Evolutionary conservation across 2,329 filamentous ascomycete genomes (phyloP).

Genomic region (Penicillium sp.): DNA sequence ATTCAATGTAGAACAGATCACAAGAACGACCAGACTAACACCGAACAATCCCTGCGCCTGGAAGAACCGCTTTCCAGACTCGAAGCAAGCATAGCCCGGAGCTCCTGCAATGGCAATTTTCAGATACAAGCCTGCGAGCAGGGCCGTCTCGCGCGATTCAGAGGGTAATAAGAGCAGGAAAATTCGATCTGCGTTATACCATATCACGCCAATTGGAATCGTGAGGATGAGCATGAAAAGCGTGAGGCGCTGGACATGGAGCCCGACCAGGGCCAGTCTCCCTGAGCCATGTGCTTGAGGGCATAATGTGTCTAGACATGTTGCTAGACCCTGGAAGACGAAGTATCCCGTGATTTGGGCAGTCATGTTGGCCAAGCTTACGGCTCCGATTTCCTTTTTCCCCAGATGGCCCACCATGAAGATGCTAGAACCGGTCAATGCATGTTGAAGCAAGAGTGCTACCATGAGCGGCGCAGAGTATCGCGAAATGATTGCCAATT

Average conservation of each 20-base stretch:
- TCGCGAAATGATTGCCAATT: constrained; percentile 69
- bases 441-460: constrained; percentile 73
- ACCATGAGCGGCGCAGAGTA: constrained; percentile 66
- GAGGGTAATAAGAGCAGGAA: constrained; percentile 65
- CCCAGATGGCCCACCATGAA: constrained; percentile 71
- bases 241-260: constrained; percentile 73
- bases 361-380: constrained; percentile 67
- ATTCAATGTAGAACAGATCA: constrained; percentile 75
- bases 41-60: constrained; percentile 78
- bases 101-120: constrained; percentile 64
- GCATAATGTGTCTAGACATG: constrained; percentile 82
- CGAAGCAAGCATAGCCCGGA: constrained; percentile 69
- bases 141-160: constrained; percentile 55
- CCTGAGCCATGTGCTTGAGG: constrained; percentile 87
- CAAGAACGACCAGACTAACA: constrained; percentile 71
- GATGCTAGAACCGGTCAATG: constrained; percentile 69
- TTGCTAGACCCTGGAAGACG: constrained; percentile 75
- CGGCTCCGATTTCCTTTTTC: constrained; percentile 61
- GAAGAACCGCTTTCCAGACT: constrained; percentile 73
- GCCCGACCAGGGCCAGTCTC: constrained; percentile 75
- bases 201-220: constrained; percentile 65
- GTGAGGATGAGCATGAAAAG: constrained; percentile 67
- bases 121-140: constrained; percentile 66
- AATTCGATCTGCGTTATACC: constrained; percentile 62
- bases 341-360: constrained; percentile 71